These are phyloP conservation scores for Capsicum chinense DNA, from an alignment of 257 asterid species.

Conservation along the genomic window DNA sequence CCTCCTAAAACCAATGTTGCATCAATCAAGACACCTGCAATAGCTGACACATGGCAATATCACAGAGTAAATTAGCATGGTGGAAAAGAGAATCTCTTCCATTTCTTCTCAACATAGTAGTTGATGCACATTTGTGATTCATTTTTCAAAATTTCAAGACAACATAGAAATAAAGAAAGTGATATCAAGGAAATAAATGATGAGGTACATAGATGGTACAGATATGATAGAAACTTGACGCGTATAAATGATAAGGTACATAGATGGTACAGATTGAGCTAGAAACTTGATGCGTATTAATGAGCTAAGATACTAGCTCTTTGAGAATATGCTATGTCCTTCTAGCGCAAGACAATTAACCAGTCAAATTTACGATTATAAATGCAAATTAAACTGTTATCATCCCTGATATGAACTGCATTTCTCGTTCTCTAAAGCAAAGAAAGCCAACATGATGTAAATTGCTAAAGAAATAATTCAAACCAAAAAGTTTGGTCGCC, in stretches of 20 bases:
- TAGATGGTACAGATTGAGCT: slow-evolving; percentile 12
- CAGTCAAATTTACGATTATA: neutral
- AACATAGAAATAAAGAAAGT: neutral
- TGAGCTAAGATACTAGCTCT: neutral
- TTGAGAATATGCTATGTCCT: slow-evolving; percentile 12
- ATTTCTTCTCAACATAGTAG: neutral
- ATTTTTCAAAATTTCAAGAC: neutral
- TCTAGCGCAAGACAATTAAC: neutral
- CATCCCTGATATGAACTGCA: neutral
- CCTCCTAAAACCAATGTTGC: slow-evolving; percentile 97
- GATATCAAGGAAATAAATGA: slow-evolving; percentile 12
- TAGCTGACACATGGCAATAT: slow-evolving; percentile 64
- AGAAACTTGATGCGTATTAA: neutral
- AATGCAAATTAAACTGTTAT: slow-evolving; percentile 2
- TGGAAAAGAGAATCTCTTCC: neutral
- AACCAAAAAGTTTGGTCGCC: slow-evolving; percentile 8
- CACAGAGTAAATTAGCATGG: slow-evolving; percentile 40
- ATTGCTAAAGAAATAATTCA: neutral
- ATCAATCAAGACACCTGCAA: slow-evolving; percentile 93
- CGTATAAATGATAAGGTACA: neutral
- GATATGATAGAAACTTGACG: no score
- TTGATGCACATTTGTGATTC: neutral
- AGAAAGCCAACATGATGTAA: slow-evolving; percentile 2
- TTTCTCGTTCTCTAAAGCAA: neutral
- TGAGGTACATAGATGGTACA: neutral